Evolutionary conservation across 108 stramenopile species (phyloP).

Genomic region (Skeletonema potamos): DNA sequence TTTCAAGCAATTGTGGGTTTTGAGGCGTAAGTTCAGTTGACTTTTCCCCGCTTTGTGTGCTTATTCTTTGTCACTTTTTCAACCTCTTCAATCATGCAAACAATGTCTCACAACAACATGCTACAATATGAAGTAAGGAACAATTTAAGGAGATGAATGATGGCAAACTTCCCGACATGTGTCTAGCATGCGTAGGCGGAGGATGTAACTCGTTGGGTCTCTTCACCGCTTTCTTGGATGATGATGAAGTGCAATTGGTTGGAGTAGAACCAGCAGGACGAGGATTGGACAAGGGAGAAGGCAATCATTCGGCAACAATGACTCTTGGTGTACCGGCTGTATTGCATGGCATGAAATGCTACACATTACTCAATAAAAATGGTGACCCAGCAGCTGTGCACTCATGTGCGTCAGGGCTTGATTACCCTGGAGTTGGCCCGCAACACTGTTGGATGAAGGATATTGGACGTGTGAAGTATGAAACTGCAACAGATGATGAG

Average conservation of each 20-base stretch:
- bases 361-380: constrained; percentile 75
- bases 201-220: constrained; percentile 94
- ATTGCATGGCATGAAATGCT: constrained; percentile 87
- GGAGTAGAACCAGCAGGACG: constrained; percentile 93
- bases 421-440: constrained; percentile 96
- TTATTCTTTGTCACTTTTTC: background rate
- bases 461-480: constrained; percentile 83
- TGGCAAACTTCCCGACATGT: constrained; percentile 73
- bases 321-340: constrained; percentile 85
- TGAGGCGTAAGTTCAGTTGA: constrained; percentile 46
- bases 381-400: constrained; percentile 90
- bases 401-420: constrained; percentile 89
- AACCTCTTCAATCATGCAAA: background rate
- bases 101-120: background rate
- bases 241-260: constrained; percentile 76
- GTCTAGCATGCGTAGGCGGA: constrained; percentile 94
- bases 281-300: constrained; percentile 70
- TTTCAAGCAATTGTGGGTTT: constrained; percentile 88
- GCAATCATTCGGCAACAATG: constrained; percentile 82
- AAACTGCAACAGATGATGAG: constrained; percentile 84
- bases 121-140: constrained; percentile 10
- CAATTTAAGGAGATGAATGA: constrained; percentile 85
- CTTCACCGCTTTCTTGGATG: constrained; percentile 85
- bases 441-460: constrained; percentile 91
- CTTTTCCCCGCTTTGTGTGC: background rate